Base-by-base conservation (phyloP, 768 basidiomycete genomes). In the Auriculariales sp. region DNA sequence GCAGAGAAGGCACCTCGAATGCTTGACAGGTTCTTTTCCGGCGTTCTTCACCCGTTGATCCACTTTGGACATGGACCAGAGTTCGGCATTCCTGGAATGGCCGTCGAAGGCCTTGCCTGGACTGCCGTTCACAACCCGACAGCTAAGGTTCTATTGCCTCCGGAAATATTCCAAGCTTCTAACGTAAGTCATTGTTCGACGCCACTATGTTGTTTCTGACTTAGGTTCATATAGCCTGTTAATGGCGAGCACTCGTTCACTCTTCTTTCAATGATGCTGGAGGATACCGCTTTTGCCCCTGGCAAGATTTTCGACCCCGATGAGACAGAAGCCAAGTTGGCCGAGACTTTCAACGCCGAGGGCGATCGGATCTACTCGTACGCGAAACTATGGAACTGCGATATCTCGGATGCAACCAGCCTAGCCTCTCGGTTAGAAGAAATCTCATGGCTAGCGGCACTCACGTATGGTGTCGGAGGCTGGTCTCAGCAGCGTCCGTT, bases 71-170 rank as follows among this genome's bases (percentile, higher is more conserved):
- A 75, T 59, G 81, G 80, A 3, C 60, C 71, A 3, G 83, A 84
- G 58, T 83, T 83, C 52, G 66, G 69, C 12, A 50, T 79, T 19
- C 70, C 74, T 5, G 82, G 80, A 0, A 60, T 81, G 44, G 61
- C 75, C 2, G 75, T 74, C 1, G 81, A 85, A 66, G 83, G 79
- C 31, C 66, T 83, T 3, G 78, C 79, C 0, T 69, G 74, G 61
- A 61, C 74, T 1, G 71, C 76, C 3, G 71, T 77, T 4, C 74
- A 79, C 53, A 49, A 56, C 4, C 52, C 68, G 4, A 58, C 63
- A 12, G 66, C 67, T 12, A 61, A 64, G 3, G 58, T 60, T 1
- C 56, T 71, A 7, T 60, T 72, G 14, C 61, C 64, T 2, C 46
- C 52, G 2, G 55, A 57, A 3, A 52, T 64, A 10, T 66, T 63